Conservation (phyloP, 257 asterid species). For the Jasminum sambac region DNA sequence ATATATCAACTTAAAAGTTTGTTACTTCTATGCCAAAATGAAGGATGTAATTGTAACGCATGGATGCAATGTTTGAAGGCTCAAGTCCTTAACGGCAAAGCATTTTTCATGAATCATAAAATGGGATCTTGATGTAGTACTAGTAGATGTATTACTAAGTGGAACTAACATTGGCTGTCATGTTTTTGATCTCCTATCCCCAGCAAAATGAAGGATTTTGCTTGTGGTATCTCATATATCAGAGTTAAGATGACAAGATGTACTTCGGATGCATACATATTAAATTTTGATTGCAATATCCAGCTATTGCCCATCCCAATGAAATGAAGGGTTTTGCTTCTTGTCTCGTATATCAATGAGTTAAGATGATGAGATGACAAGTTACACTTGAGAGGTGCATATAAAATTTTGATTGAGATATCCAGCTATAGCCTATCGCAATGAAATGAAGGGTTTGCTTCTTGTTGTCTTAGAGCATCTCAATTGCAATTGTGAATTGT, state of each 20-base stretch:
- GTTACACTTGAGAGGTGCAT: not conserved
- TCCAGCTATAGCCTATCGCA: no score
- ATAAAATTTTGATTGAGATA: not conserved
- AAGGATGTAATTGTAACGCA: not conserved
- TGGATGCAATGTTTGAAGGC: not conserved
- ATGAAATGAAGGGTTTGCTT: no score
- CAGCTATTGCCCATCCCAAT: not conserved
- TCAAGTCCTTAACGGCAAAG: not conserved
- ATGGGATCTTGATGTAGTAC: not conserved
- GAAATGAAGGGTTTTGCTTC: not conserved
- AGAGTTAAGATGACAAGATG: not conserved
- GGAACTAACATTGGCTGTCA: not conserved
- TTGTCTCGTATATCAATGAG: not conserved
- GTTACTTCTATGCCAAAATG: no score
- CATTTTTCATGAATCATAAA: not conserved
- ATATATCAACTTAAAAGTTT: not conserved
- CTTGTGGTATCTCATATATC: not conserved
- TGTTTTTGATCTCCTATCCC: not conserved
- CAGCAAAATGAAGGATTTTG: not conserved
- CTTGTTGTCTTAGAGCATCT: no score
- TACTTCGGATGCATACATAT: not conserved
- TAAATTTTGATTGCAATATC: not conserved
- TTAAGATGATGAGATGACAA: not conserved
- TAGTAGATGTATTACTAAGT: not conserved
- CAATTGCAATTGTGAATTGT: no score